Base-by-base conservation (phyloP, 176 grass and related monocot genomes). In the Lolium perenne region DNA sequence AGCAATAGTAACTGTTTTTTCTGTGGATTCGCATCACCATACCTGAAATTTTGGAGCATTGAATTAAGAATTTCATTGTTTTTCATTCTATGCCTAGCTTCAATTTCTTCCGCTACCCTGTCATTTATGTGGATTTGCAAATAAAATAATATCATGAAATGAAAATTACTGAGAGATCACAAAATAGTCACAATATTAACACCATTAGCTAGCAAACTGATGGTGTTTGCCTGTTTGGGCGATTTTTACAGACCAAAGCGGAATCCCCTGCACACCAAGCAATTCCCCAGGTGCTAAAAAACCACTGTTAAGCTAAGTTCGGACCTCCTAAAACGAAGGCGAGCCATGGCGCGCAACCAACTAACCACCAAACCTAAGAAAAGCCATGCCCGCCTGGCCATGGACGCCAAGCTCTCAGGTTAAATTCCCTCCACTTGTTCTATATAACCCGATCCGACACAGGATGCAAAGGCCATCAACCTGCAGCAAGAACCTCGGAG, bases 261-360 rank as follows among this genome's bases (percentile, higher is more conserved):
- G 38, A 70, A 11, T 10, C 38, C 38, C 17, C 17, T n/a, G 38
- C 17, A 43, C 67, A 41, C 67, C 67, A 70, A 43, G 67, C 67
- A 70, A 41, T 14, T 2, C 13, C 14, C 25, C 5, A 2, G 4
- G 14, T 12, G 14, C 25, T 21, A 32, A 60, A 38, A 29, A 22
- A 56, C 7, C 38, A 68, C 7, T 13, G 13, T 38, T 47, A 62
- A 22, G 6, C 70, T 49, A 77, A 38, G 74, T 83, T 74, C 73
- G 86, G 29, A 35, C 21, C 22, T 38, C 35, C 84, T 78, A 55
- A 46, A 83, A 71, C 6, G 7, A 83, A 64, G 84, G 84, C 32
- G 9, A 71, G 21, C 57, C 43, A 82, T 86, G 73, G 46, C 62
- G 46, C 45, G 11, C 63, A 82, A 71, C 71, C 26, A 61, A 72